These are phyloP conservation scores for Ganoderma sinense DNA, from an alignment of 1,284 basidiomycete species.

Conservation along the genomic window DNA sequence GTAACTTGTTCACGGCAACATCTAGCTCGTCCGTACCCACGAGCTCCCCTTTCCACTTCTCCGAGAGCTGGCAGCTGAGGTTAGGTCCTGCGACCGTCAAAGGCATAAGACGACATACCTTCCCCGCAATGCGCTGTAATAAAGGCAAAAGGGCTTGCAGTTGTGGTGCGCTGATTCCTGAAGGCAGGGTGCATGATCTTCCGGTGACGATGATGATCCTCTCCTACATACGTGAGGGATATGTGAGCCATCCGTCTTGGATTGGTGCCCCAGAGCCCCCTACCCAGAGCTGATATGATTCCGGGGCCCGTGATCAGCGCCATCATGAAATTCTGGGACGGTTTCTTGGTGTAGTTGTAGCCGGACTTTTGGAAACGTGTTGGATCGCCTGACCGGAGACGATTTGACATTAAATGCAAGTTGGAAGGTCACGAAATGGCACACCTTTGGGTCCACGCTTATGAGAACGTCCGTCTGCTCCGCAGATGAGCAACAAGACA, in stretches of 20 bases:
- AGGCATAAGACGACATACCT: constrained; percentile 20
- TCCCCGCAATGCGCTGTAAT: constrained; percentile 28
- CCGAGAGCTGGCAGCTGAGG: constrained; percentile 25
- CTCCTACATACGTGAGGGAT: too few relatives aligned
- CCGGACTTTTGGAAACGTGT: constrained; percentile 38
- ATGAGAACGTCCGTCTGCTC: constrained; percentile 17
- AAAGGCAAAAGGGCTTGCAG: constrained; percentile 32
- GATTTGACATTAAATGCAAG: too few relatives aligned
- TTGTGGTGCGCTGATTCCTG: constrained; percentile 27
- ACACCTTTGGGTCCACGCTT: constrained; percentile 27
- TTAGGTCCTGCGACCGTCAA: too few relatives aligned
- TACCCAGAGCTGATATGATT: constrained; percentile 30
- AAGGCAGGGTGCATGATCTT: constrained; percentile 42
- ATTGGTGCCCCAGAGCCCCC: too few relatives aligned
- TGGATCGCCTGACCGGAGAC: constrained; percentile 31
- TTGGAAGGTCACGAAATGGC: too few relatives aligned
- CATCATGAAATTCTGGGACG: constrained; percentile 19
- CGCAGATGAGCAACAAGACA: too few relatives aligned
- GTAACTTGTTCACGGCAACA: constrained; percentile 29
- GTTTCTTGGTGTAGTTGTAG: constrained; percentile 34
- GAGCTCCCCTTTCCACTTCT: constrained; percentile 30
- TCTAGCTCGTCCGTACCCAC: constrained; percentile 7
- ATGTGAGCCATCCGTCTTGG: too few relatives aligned
- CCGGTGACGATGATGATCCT: constrained; percentile 37
- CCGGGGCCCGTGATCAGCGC: constrained; percentile 30